Evolutionary conservation across 1,284 basidiomycete species (phyloP).

Genomic region (Ustilago loliicola): DNA sequence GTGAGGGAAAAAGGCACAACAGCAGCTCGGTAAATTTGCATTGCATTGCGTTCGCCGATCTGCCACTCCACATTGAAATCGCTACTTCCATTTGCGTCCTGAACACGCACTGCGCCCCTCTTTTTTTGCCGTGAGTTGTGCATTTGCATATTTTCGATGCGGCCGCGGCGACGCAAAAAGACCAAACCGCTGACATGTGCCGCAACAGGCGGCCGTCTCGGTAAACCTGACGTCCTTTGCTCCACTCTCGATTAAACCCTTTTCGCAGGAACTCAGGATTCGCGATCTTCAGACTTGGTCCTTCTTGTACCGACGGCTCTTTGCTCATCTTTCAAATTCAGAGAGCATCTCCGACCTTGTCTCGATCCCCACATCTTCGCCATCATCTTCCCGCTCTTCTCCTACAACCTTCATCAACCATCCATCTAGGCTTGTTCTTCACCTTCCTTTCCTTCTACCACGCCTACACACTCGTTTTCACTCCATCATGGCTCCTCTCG

Average conservation of each 20-base stretch:
- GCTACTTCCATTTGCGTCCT: no score
- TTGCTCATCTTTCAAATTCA: neutral
- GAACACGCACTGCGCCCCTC: no score
- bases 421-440: neutral
- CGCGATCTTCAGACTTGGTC: neutral
- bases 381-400: neutral
- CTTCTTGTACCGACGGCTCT: neutral
- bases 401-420: slow-evolving; percentile 5
- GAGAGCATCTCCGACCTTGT: slow-evolving; percentile 1
- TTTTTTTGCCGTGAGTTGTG: no score
- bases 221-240: neutral
- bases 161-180: no score
- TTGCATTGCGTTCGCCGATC: slow-evolving; percentile 6
- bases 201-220: neutral
- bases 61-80: neutral
- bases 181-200: slow-evolving; percentile 12
- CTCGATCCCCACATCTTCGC: slow-evolving; percentile 1
- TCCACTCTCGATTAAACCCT: slow-evolving; percentile 1
- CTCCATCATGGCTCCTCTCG: slow-evolving; percentile 35
- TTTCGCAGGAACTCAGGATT: neutral
- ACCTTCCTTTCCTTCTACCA: neutral
- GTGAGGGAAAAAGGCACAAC: neutral
- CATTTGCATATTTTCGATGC: no score
- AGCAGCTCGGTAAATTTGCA: neutral
- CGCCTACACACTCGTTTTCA: neutral